Evolutionary conservation across 495 filamentous ascomycete species (phyloP), one percentile per base, ranked within the genome.

Genomic region (Cenococcum geophilum): DNA sequence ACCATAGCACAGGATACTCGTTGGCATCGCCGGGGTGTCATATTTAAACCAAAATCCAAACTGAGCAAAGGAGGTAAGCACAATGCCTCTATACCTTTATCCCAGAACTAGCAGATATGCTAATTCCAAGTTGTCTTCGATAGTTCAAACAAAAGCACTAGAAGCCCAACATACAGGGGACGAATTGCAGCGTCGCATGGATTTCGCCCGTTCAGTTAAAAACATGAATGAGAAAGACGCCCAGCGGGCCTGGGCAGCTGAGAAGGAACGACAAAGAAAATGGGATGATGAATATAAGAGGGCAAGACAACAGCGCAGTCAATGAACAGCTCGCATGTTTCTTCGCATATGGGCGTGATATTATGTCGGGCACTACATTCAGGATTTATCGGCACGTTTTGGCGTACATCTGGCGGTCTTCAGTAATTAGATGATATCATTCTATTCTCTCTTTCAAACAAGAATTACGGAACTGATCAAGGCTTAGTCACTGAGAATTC

Each of bases 221-320:
- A 61, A 56, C 21, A 47, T 61, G 51, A 21, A 55, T 20, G 16
- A 4, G 12, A 16, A 1, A 9, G 37, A 48, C 10, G 36, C 36
- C 12, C 50, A 61, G 27, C 20, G 25, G 18, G 59, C 59, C 22
- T 61, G 59, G 59, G 52, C 36, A 14, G 21, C 21, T 10, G 59
- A 61, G 23, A 52, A 23, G 11, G 11, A 55, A 25, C 59, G 50
- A 25, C 34, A 50, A 10, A 14, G 55, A 35, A n/a, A 48, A 36
- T 61, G 59, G 59, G 57, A 59, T 27, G 21, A 52, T 32, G 49
- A 52, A n/a, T n/a, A 52, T 16, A 52, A 52, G 49, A 52, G 49
- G 11, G 11, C 40, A 18, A 14, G 11, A 10, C 1, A 45, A 45
- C 6, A 32, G 27, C 27, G 27, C 27, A 32, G 27, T 2, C 27